phyloP scores from a whole-genome alignment of 768 basidiomycete genomes.

The Amanita rubescens region DNA sequence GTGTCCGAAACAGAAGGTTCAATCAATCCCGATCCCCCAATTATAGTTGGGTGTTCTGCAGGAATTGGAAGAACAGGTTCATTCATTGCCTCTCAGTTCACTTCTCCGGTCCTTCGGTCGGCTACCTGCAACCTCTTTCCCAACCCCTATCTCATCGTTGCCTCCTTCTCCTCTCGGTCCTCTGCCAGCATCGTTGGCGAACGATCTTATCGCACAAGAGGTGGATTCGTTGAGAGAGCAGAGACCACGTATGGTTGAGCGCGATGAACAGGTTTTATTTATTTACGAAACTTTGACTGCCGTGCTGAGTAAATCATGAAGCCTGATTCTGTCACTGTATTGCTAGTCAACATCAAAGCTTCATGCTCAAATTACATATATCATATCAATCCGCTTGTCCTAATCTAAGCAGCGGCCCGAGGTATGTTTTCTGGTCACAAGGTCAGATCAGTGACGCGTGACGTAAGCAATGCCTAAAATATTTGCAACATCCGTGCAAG shows the following conservation, averaged over 20 bases:
- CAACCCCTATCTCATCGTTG: slow-evolving; percentile 24
- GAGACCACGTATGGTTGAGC: slow-evolving; percentile 76
- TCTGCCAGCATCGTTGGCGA: slow-evolving; percentile 36
- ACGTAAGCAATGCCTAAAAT: too few relatives aligned
- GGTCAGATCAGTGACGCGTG: too few relatives aligned
- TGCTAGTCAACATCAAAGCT: too few relatives aligned
- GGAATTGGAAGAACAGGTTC: slow-evolving; percentile 85
- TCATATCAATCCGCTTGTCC: too few relatives aligned
- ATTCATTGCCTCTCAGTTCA: slow-evolving; percentile 77
- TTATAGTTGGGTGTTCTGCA: slow-evolving; percentile 80
- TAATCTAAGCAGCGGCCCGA: too few relatives aligned
- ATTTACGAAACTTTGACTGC: slow-evolving; percentile 51
- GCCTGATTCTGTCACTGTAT: not conserved
- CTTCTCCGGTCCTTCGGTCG: slow-evolving; percentile 58
- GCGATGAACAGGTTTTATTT: slow-evolving; percentile 53
- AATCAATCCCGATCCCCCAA: slow-evolving; percentile 59
- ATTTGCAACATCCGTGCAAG: too few relatives aligned
- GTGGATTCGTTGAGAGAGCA: slow-evolving; percentile 77
- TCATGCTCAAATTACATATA: too few relatives aligned
- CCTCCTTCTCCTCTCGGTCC: slow-evolving; percentile 52
- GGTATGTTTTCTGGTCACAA: too few relatives aligned
- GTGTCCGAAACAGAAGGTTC: slow-evolving; percentile 17
- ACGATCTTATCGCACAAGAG: slow-evolving; percentile 62
- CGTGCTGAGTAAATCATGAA: not conserved
- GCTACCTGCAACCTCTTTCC: slow-evolving; percentile 28